Conservation (phyloP, 2,329 filamentous ascomycete genomes). For the Blastomyces percursus region DNA sequence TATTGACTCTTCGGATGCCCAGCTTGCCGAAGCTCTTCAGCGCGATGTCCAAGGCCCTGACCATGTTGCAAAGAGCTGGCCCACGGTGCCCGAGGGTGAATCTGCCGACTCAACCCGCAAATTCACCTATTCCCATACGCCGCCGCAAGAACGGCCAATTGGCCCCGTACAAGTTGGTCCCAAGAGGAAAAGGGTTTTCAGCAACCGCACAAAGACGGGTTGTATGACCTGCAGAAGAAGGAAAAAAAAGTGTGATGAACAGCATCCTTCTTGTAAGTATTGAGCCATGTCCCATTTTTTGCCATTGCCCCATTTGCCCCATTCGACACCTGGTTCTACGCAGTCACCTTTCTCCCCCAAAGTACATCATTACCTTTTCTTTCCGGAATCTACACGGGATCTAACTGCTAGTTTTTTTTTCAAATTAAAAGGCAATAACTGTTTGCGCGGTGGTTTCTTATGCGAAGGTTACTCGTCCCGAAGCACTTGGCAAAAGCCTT, state of each 20-base stretch:
- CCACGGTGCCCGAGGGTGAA: constrained; percentile 27
- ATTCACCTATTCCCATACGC: constrained; percentile 6
- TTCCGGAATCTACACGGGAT: constrained; percentile 10
- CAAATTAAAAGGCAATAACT: constrained; percentile 62
- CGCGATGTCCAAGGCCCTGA: constrained; percentile 38
- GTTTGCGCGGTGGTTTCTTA: constrained; percentile 75
- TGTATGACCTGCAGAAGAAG: constrained; percentile 83
- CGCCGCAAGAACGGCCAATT: constrained; percentile 23
- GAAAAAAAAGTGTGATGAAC: constrained; percentile 98
- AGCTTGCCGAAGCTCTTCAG: constrained; percentile 42
- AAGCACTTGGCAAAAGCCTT: constrained; percentile 66
- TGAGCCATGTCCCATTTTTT: background rate
- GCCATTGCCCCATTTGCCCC: too few relatives aligned
- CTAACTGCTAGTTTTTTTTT: constrained; percentile 2
- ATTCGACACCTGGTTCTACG: background rate
- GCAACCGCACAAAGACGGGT: constrained; percentile 89
- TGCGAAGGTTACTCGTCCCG: constrained; percentile 84
- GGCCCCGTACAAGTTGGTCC: constrained; percentile 28
- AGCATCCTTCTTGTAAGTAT: constrained; percentile 75
- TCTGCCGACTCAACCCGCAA: constrained; percentile 12
- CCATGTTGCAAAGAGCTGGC: constrained; percentile 22
- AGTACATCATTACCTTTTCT: constrained; percentile 10
- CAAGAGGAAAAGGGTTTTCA: constrained; percentile 53
- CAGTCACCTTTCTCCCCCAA: background rate
- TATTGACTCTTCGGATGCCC: constrained; percentile 39